phyloP scores from a whole-genome alignment of 495 filamentous ascomycete genomes.

The Thozetella sp. region DNA sequence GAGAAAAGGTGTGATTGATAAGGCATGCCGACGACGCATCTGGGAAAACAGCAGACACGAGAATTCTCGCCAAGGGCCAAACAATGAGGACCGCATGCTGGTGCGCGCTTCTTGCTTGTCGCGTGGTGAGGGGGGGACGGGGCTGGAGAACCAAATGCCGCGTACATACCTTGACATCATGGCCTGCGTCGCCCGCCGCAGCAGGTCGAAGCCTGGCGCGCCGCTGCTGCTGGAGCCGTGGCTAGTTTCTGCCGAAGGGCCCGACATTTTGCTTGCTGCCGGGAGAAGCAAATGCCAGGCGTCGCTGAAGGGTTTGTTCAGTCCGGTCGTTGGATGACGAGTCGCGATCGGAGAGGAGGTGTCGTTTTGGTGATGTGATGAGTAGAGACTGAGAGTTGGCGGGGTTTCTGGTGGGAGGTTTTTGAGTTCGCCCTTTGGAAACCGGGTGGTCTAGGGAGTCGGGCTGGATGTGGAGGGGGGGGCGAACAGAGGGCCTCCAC shows the following conservation, averaged over 20 bases:
- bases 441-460: background rate
- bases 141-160: constrained; percentile 14
- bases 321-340: background rate
- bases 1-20: background rate
- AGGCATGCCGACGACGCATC: background rate
- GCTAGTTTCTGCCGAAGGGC: constrained; percentile 19
- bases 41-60: background rate
- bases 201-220: constrained; percentile 47
- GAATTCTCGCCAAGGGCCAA: no score
- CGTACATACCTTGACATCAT: constrained; percentile 60
- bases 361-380: constrained; percentile 1
- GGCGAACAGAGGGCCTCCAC: background rate
- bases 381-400: background rate
- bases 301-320: background rate
- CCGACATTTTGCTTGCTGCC: constrained; percentile 28
- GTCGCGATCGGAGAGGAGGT: background rate
- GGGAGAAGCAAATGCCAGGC: constrained; percentile 16
- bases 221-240: constrained; percentile 15
- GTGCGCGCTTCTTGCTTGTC: background rate
- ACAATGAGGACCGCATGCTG: constrained; percentile 14
- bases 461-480: background rate
- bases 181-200: constrained; percentile 56
- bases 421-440: background rate
- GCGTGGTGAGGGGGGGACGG: constrained; percentile 7
- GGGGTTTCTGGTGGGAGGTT: background rate